These are phyloP conservation scores for Chenopodium suecicum DNA, from an alignment of 148 eudicot genomes.

Conservation along the genomic window DNA sequence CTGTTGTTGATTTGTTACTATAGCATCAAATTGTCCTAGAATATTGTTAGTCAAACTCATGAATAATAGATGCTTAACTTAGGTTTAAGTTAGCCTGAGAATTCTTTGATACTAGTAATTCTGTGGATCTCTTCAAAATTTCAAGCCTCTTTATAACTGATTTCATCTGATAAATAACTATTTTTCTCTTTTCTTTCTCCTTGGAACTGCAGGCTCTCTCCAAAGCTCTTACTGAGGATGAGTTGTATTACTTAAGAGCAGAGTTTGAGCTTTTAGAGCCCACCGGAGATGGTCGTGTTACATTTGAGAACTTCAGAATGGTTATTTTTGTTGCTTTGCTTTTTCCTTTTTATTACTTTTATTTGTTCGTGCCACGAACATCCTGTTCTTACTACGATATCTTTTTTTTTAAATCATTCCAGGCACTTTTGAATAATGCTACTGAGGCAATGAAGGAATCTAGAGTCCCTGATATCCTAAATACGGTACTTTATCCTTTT, in stretches of 20 bases:
- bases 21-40: not conserved
- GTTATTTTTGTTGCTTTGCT: constrained; percentile 16
- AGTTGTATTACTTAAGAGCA: constrained; percentile 52
- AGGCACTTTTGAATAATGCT: constrained; percentile 58
- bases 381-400: not conserved
- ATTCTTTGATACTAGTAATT: not conserved
- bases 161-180: not conserved
- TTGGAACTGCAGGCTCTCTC: constrained; percentile 53
- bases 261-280: constrained; percentile 43
- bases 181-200: constrained; percentile 3
- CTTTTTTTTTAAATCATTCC: constrained; percentile 6
- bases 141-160: not conserved
- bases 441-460: constrained; percentile 74
- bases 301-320: constrained; percentile 36
- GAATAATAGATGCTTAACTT: not conserved
- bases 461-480: constrained; percentile 59
- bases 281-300: constrained; percentile 30
- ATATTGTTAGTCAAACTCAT: not conserved
- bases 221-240: constrained; percentile 71
- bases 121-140: not conserved
- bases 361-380: not conserved
- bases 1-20: not conserved
- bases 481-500: constrained; percentile 30
- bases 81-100: not conserved
- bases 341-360: not conserved